phyloP scores from a whole-genome alignment of 768 basidiomycete species.

The Holtermanniella nyarrowii region DNA sequence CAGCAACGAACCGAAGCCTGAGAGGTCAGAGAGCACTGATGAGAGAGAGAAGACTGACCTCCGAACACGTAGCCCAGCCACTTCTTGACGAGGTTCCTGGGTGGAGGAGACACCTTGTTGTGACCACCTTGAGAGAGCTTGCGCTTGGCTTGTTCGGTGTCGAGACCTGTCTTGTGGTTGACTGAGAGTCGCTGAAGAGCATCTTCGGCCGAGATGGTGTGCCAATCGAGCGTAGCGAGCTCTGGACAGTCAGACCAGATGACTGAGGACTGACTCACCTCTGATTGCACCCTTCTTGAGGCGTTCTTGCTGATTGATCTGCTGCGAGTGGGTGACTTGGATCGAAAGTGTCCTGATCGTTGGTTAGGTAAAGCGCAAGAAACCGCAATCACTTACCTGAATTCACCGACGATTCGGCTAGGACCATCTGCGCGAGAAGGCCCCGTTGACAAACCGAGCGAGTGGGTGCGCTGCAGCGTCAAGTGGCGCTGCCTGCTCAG shows the following conservation, averaged over 20 bases:
- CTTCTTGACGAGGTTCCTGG: conserved; percentile 47
- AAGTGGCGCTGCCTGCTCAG: background rate
- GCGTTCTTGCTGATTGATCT: background rate
- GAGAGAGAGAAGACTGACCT: background rate
- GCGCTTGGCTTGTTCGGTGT: conserved; percentile 46
- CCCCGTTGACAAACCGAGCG: conserved; percentile 15
- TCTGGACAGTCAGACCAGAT: conserved; percentile 7
- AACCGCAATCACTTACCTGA: conserved; percentile 17
- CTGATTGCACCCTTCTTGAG: conserved; percentile 19
- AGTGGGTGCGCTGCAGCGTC: conserved; percentile 16
- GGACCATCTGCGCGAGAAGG: conserved; percentile 14
- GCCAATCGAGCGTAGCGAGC: conserved; percentile 46
- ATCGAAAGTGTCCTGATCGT: conserved; percentile 45
- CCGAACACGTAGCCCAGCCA: conserved; percentile 50
- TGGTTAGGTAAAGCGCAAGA: conserved; percentile 1
- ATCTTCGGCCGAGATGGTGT: conserved; percentile 44
- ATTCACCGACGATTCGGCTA: conserved; percentile 30
- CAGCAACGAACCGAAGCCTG: conserved; percentile 52
- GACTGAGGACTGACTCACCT: conserved; percentile 7
- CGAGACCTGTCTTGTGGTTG: conserved; percentile 48
- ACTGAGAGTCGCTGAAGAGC: conserved; percentile 46
- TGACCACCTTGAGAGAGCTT: conserved; percentile 46
- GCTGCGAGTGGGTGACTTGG: conserved; percentile 39
- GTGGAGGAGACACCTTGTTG: conserved; percentile 49
- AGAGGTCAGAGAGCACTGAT: background rate